Percentiles rank a stretch among this genome's conserved stretches.
These are phyloP conservation scores for Geum urbanum DNA, from an alignment of 306 rosid species.

Conservation along the genomic window DNA sequence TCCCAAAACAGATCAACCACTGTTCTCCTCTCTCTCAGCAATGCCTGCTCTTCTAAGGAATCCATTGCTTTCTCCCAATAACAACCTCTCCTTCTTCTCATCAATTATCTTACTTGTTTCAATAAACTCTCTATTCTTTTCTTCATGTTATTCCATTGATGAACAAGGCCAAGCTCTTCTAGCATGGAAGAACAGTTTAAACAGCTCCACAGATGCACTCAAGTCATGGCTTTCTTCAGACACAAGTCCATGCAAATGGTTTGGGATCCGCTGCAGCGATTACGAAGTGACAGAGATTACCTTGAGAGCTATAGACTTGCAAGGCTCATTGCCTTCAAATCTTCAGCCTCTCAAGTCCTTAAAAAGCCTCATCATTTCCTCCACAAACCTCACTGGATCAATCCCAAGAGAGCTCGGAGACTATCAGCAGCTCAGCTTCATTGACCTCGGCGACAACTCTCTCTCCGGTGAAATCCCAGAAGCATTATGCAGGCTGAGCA, in stretches of 20 bases:
- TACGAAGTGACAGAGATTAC: constrained; percentile 48
- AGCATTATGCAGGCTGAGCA: constrained; percentile 60
- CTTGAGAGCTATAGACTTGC: constrained; percentile 50
- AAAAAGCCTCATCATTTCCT: constrained; percentile 44
- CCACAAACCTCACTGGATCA: constrained; percentile 56
- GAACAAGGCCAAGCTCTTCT: constrained; percentile 80
- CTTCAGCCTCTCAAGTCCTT: constrained; percentile 56
- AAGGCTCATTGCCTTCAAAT: constrained; percentile 77
- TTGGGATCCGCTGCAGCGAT: constrained; percentile 61
- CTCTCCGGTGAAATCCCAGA: constrained; percentile 67
- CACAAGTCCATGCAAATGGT: constrained; percentile 72
- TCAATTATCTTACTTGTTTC: constrained; percentile 41
- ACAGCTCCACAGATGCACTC: constrained; percentile 38
- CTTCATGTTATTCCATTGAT: constrained; percentile 57
- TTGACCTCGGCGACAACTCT: constrained; percentile 62
- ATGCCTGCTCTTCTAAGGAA: constrained; percentile 83
- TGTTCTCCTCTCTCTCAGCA: constrained; percentile 47
- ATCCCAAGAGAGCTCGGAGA: constrained; percentile 69
- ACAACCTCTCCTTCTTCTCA: constrained; percentile 18
- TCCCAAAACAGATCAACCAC: constrained; percentile 68
- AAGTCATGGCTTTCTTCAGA: constrained; percentile 59
- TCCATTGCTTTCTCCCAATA: constrained; percentile 37
- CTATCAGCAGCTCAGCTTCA: constrained; percentile 38
- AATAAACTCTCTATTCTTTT: constrained; percentile 43
- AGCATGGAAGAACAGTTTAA: constrained; percentile 66